Percentiles rank a stretch among this genome's conserved stretches.
Conservation (phyloP, 176 grass and related monocot genomes). For the Poa pratensis region DNA sequence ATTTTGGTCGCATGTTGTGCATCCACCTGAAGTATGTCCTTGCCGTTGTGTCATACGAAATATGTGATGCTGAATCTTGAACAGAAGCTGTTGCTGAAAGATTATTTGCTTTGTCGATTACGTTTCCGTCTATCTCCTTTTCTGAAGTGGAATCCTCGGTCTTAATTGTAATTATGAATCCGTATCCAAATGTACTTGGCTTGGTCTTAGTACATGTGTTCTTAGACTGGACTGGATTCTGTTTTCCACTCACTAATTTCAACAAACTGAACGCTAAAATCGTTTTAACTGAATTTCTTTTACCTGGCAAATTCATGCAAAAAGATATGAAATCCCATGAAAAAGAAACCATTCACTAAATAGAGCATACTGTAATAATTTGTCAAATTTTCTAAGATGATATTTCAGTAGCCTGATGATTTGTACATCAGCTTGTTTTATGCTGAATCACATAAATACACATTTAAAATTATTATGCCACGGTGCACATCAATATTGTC, state of each 20-base stretch:
- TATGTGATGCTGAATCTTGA: background rate
- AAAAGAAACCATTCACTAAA: background rate
- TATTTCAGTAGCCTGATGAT: background rate
- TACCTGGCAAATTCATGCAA: background rate
- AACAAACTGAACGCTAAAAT: background rate
- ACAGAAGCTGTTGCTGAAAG: background rate
- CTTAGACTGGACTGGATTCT: background rate
- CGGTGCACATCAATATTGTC: no score
- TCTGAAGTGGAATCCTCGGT: background rate
- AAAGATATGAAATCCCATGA: background rate
- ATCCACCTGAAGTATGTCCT: background rate
- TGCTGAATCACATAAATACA: background rate
- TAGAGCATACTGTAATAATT: background rate
- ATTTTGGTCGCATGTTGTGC: background rate
- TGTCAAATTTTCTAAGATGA: background rate
- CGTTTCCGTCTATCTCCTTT: background rate
- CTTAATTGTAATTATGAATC: background rate
- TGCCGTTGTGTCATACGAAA: background rate
- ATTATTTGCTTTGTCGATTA: conserved; percentile 17
- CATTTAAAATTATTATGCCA: background rate
- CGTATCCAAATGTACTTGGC: background rate
- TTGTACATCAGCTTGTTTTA: background rate
- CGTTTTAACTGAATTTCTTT: background rate
- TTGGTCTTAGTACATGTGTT: background rate
- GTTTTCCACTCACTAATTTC: background rate